Percentiles rank a stretch among this genome's conserved stretches.
Conservation (phyloP, 306 rosid species). For the Sophora flavescens region DNA sequence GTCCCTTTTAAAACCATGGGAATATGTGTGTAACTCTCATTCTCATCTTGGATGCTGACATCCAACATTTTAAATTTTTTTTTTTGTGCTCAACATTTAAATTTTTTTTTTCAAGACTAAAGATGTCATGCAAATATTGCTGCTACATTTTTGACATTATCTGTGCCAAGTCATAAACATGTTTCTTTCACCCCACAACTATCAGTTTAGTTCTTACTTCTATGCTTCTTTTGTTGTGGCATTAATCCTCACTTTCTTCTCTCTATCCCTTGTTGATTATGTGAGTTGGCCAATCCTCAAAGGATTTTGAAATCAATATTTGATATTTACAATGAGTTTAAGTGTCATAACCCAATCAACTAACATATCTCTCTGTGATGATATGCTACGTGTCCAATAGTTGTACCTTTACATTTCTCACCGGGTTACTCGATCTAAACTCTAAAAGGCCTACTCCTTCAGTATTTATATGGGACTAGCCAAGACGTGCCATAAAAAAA, state of each 20-base stretch:
- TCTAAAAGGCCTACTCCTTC: background rate
- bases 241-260: background rate
- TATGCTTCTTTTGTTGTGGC: background rate
- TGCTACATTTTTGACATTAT: background rate
- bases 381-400: background rate
- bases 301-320: too few species aligned
- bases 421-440: background rate
- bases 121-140: background rate
- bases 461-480: slow-evolving; percentile 5
- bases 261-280: too few species aligned
- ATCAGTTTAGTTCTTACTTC: background rate
- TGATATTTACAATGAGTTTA: too few species aligned
- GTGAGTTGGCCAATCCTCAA: too few species aligned
- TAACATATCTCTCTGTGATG: background rate
- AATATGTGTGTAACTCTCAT: background rate
- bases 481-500: background rate
- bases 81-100: background rate
- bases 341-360: background rate
- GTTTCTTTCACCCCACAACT: background rate
- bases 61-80: background rate
- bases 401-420: background rate
- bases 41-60: background rate
- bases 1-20: background rate
- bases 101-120: background rate
- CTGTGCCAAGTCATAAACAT: background rate